phyloP scores from a whole-genome alignment of 2,329 filamentous ascomycete genomes.

The Teratosphaeria pseudoeucalypti region DNA sequence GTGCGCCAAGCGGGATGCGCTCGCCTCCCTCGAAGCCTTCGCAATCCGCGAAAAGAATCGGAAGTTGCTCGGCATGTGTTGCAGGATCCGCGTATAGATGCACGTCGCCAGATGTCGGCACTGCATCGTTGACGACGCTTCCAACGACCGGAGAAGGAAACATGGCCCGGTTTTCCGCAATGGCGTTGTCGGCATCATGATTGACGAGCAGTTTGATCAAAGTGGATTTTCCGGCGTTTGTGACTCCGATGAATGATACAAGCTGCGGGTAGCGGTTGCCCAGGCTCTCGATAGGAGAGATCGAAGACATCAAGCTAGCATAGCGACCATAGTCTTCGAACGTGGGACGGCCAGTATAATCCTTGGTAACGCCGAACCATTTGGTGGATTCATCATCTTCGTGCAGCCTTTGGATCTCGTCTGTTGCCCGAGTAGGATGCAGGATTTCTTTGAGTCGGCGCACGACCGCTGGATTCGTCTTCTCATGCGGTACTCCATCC shows the following conservation, averaged over 20 bases:
- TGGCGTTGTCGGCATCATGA: conserved; percentile 23
- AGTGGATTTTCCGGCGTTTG: conserved; percentile 40
- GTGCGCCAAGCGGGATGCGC: conserved; percentile 26
- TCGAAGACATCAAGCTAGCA: conserved; percentile 32
- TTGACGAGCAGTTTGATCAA: conserved; percentile 40
- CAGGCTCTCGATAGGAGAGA: conserved; percentile 17
- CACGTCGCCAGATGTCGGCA: conserved; percentile 42
- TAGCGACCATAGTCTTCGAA: conserved; percentile 38
- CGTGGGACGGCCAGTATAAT: conserved; percentile 19
- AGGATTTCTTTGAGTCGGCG: conserved; percentile 19
- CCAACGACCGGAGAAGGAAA: conserved; percentile 38
- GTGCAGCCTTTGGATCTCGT: conserved; percentile 26
- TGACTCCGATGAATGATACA: conserved; percentile 26
- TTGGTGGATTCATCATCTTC: conserved; percentile 27
- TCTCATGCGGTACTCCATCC: conserved; percentile 28
- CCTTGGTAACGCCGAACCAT: conserved; percentile 30
- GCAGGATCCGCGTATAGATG: conserved; percentile 43
- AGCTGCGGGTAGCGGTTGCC: conserved; percentile 23
- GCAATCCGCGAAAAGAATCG: conserved; percentile 42
- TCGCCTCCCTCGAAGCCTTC: conserved; percentile 45
- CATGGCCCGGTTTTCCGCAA: conserved; percentile 17
- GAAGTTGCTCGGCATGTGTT: conserved; percentile 28
- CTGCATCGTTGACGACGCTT: conserved; percentile 26
- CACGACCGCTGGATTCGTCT: conserved; percentile 22
- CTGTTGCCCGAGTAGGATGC: conserved; percentile 17